Evolutionary conservation across 179 eudicot genomes (phyloP), one percentile per base, ranked within the genome.

Genomic region (Pouteria campechiana): DNA sequence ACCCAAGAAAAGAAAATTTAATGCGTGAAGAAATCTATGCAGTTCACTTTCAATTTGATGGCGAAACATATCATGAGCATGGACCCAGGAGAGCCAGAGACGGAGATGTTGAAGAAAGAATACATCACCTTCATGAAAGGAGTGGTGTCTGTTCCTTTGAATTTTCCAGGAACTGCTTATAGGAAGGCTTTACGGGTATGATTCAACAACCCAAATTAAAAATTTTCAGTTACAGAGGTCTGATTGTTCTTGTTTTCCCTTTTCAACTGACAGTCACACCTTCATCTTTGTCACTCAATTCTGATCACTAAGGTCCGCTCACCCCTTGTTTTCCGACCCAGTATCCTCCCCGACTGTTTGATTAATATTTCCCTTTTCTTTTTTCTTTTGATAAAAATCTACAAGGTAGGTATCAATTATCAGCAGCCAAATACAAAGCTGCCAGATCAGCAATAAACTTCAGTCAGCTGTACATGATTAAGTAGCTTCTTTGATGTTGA

Each of bases 111-210:
- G 23, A 90, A 90, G 61, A 70, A 68, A 50, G 98, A 90, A 64
- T 90, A 90, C 60, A 77, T 86, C 38, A 86, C 93, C 55, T 90
- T 90, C 68, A 90, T 90, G 98, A 86, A 90, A 70, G 98, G 98
- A 38, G 96, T 90, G 20, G 73, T 90, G 9, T 90, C 98, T 46
- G 74, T 84, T 63, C 98, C 98, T 52, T 20, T 90, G 24, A 86
- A 90, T 61, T 76, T 90, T 16, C 98, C 98, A 12, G 98, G 98
- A 41, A 90, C 90, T 54, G 74, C 94, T 4, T 90, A 90, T 54
- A 72, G 98, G 49, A 90, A 72, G 52, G 98, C 98, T 44, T 40
- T 90, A 30, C 67, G 76, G 86, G 98, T 85, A 62, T 17, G 17
- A 16, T 25, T 11, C 12, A 2, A 13, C 7, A 10, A 13, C 17